Conservation (phyloP, 805 yeast genomes). For the Sugiyamaella qingdaonensis region DNA sequence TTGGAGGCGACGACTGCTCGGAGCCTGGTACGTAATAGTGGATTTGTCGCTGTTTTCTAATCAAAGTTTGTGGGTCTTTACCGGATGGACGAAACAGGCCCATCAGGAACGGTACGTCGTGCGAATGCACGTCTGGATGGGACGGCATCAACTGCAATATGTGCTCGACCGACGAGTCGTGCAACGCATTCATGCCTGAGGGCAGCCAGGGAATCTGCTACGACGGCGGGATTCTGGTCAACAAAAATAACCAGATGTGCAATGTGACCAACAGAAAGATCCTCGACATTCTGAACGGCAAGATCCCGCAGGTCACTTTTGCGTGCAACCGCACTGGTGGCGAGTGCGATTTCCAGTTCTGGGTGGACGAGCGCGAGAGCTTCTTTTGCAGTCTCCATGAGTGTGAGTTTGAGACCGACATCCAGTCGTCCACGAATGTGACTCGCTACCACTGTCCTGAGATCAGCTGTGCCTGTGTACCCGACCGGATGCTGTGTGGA, state of each 20-base stretch:
- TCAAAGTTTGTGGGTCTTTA: constrained; percentile 66
- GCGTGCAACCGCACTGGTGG: constrained; percentile 67
- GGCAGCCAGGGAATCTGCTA: constrained; percentile 86
- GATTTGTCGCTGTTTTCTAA: neutral
- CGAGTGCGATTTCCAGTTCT: constrained; percentile 85
- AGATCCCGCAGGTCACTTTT: constrained; percentile 87
- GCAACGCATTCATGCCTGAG: constrained; percentile 85
- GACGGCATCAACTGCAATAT: constrained; percentile 86
- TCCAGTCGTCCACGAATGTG: constrained; percentile 42
- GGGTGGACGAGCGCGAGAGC: constrained; percentile 89
- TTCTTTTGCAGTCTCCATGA: constrained; percentile 78
- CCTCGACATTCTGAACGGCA: constrained; percentile 70
- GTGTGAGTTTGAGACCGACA: constrained; percentile 64
- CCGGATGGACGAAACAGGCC: constrained; percentile 67
- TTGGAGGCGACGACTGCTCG: constrained; percentile 90
- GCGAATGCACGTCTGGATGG: constrained; percentile 87
- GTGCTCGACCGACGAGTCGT: constrained; percentile 67
- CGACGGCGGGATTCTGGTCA: constrained; percentile 75
- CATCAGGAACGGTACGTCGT: constrained; percentile 45
- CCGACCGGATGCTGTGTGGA: constrained; percentile 92
- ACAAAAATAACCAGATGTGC: constrained; percentile 84
- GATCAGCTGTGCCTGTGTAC: constrained; percentile 83
- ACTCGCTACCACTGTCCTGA: constrained; percentile 75
- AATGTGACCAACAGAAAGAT: constrained; percentile 87
- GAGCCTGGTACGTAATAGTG: constrained; percentile 44